A percentile compares a stretch with the other conserved stretches of the same genome.
These are phyloP conservation scores for Lactarius sanguifluus DNA, from an alignment of 768 basidiomycete genomes.

Conservation along the genomic window DNA sequence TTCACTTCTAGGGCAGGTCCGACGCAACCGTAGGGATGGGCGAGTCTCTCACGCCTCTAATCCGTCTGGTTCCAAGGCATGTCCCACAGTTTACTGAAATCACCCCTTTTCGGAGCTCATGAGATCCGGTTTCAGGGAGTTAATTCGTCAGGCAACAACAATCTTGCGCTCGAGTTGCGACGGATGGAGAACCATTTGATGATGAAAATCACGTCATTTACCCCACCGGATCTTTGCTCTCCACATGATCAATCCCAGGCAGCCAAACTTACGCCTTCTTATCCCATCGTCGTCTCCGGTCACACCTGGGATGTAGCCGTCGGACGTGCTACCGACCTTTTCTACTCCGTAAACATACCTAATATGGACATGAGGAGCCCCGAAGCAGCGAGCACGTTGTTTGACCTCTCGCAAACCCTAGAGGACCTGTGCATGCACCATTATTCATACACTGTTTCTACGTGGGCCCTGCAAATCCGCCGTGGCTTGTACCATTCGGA, in stretches of 20 bases:
- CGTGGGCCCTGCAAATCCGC: slow-evolving; percentile 21
- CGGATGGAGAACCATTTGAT: slow-evolving; percentile 19
- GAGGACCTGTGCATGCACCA: slow-evolving; percentile 24
- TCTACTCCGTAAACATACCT: slow-evolving; percentile 14
- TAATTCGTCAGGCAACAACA: slow-evolving; percentile 4
- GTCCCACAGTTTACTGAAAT: background rate
- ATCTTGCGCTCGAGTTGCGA: slow-evolving; percentile 20
- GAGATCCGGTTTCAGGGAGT: slow-evolving; percentile 8
- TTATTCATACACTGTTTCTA: slow-evolving; percentile 11
- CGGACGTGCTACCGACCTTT: slow-evolving; percentile 16
- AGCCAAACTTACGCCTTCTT: slow-evolving; percentile 15
- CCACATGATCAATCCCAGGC: slow-evolving; percentile 20
- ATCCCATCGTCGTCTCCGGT: slow-evolving; percentile 18
- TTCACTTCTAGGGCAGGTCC: slow-evolving; percentile 11
- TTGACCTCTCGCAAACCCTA: slow-evolving; percentile 22
- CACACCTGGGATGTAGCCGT: slow-evolving; percentile 20
- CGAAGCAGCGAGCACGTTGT: slow-evolving; percentile 13
- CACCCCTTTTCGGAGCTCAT: background rate
- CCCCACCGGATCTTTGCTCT: slow-evolving; percentile 17
- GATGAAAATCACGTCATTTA: slow-evolving; percentile 19
- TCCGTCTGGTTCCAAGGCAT: slow-evolving; percentile 13
- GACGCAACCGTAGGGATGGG: background rate
- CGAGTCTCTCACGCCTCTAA: background rate
- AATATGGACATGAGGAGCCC: slow-evolving; percentile 8
- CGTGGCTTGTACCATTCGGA: slow-evolving; percentile 17